Base-by-base conservation (phyloP, 192 early-diverging fungal species). In the Coemansia sp. region DNA sequence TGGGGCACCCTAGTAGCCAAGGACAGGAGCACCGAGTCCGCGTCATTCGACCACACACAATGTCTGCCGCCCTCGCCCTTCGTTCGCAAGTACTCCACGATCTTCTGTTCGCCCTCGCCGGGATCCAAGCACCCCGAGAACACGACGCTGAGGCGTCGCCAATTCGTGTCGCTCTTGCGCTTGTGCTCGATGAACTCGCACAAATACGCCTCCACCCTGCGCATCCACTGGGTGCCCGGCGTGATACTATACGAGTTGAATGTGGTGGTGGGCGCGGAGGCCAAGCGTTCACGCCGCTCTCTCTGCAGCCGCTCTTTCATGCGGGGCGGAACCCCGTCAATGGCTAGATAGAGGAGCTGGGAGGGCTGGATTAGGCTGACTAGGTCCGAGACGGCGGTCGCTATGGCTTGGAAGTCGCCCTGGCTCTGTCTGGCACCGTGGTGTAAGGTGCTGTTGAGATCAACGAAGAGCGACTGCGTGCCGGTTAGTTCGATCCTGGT, bases 21-120 rank as follows among this genome's bases (percentile, higher is more conserved):
- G 3, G 93, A 94, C n/a, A 99, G 83, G 88, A 99, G 91, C 63
- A 97, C 91, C 13, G 95, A 77, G 83, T 98, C 95, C 5, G 95
- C 95, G 76, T 99, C 97, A 37, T 95, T 86, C 38, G 95, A 96
- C 83, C 96, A 99, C 26, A 99, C 79, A 63, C 93, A 92, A 59
- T 95, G 76, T 46, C 86, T 84, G 9, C 82, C 85, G 39, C 9
- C 48, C 0, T 31, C 37, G 13, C 90, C 86, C 35, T 87, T 79
- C 1, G 85, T 72, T 21, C 95, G 88, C 56, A 99, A 91, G 55
- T 90, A 98, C 66, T 94, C 93, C 92, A 97, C 96, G 62, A 99
- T 97, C 79, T 99, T 99, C 69, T 99, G 97, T 75, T 99, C 97
- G 36, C 97, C 97, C 75, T 99, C 97, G 45, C 97, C 97, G 5